Conservation (phyloP, 2,329 filamentous ascomycete genomes). For the Calonectria leucothoes region DNA sequence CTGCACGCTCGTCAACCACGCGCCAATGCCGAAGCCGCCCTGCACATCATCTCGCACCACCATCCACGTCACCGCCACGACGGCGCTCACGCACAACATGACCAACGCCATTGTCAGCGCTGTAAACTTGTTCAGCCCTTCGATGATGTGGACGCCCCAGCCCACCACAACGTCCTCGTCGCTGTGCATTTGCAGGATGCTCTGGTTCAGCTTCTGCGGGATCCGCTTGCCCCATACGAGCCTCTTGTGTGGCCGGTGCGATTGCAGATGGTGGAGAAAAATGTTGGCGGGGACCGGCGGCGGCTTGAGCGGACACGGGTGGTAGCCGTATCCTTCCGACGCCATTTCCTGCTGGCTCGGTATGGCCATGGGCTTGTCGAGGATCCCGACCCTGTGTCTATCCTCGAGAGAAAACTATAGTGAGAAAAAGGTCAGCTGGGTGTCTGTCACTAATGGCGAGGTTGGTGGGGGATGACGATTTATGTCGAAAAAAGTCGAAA, state of each 20-base stretch:
- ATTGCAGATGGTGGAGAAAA: not conserved
- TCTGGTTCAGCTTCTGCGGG: not conserved
- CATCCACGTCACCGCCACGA: not conserved
- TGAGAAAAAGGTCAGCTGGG: too few relatives aligned
- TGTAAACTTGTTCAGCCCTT: not conserved
- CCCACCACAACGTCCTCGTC: not conserved
- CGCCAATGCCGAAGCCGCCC: not conserved
- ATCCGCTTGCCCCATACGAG: not conserved
- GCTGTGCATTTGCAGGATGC: not conserved
- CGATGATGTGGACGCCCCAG: not conserved
- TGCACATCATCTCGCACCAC: not conserved
- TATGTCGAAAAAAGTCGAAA: too few relatives aligned
- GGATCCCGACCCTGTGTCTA: not conserved
- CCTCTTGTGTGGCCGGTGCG: not conserved
- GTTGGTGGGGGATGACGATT: not conserved
- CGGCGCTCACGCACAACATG: not conserved
- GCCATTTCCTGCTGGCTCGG: not conserved
- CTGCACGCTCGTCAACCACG: not conserved
- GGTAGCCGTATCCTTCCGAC: not conserved
- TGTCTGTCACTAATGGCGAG: too few relatives aligned
- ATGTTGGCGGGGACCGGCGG: not conserved
- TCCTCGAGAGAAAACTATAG: too few relatives aligned
- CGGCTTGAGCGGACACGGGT: not conserved
- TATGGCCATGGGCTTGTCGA: not conserved
- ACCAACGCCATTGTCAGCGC: not conserved